Conservation (phyloP, 1,284 basidiomycete species). For the Tetrapyrgos nigripes region DNA sequence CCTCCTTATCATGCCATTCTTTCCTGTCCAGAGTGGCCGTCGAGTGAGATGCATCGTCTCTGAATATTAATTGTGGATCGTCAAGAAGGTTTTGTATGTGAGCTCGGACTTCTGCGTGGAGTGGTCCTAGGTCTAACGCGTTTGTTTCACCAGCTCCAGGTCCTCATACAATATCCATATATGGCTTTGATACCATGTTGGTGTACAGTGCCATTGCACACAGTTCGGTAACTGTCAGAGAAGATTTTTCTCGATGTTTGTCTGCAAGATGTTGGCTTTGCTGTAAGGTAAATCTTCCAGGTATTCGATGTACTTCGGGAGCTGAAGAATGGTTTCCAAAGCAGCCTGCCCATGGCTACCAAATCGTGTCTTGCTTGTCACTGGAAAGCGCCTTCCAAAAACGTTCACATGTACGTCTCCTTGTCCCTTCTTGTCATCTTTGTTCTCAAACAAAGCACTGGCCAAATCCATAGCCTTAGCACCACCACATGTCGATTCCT, state of each 20-base stretch:
- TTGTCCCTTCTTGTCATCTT: constrained; percentile 7
- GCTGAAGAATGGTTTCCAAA: not conserved
- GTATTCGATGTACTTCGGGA: constrained; percentile 17
- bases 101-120: constrained; percentile 17
- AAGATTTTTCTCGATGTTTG: constrained; percentile 31
- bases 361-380: not conserved
- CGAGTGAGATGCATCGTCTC: not conserved
- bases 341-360: constrained; percentile 9
- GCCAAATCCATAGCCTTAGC: constrained; percentile 1
- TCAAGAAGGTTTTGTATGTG: constrained; percentile 12
- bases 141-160: not conserved
- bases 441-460: constrained; percentile 8
- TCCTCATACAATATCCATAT: constrained; percentile 15
- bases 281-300: constrained; percentile 22
- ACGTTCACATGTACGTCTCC: constrained; percentile 4
- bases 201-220: constrained; percentile 27
- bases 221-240: constrained; percentile 33
- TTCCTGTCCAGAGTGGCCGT: constrained; percentile 6
- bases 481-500: not conserved
- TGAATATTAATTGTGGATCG: constrained; percentile 4
- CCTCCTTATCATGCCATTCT: constrained; percentile 10
- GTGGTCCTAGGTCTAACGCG: constrained; percentile 11
- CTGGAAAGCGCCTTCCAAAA: not conserved
- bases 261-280: constrained; percentile 23
- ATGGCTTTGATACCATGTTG: constrained; percentile 24